Base-by-base conservation (phyloP, 2,329 filamentous ascomycete species). In the Stagonosporopsis rhizophila region DNA sequence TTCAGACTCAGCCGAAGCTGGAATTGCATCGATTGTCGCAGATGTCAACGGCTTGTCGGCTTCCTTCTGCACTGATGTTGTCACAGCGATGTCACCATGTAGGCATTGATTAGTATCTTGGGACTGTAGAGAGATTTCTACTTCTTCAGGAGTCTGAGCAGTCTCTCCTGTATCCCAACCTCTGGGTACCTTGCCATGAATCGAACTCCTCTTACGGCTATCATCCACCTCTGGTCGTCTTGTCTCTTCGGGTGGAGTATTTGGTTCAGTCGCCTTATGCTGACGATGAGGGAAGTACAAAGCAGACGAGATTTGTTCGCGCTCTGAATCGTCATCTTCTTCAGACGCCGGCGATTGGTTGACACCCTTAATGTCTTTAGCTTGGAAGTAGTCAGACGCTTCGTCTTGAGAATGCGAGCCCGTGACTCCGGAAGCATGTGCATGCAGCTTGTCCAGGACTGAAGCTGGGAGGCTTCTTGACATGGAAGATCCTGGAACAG, bases 281-380 rank as follows among this genome's bases (percentile, higher is more conserved):
- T 83, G 81, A 66, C 91, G 87, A 78, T 94, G 91, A 38, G 91
- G 91, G 44, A 92, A 82, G 72, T 95, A 95, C 37, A 92, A 82
- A 22, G 91, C 91, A 28, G 90, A 94, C n/a, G 89, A 92, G 60
- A 95, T 92, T 75, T 94, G 91, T 74, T 95, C 91, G 72, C 90
- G 87, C 55, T 90, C 89, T 14, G 89, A 92, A 30, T 85, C 83
- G n/a, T 85, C 82, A 19, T 69, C 66, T 44, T 84, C 83, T 30
- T 82, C 83, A n/a, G 73, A 75, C 22, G 60, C 64, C 28, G 65
- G 69, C 12, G 72, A 70, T 17, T 42, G 68, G 23, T 69, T 68
- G 53, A 52, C 54, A 37, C 47, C 65, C 41, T 66, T 60, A 12
- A 62, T 61, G 3, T 47, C 52, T 27, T 63, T 53, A 37, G 59